Base-by-base conservation (phyloP, 1,284 basidiomycete species). In the Naganishia sp. region DNA sequence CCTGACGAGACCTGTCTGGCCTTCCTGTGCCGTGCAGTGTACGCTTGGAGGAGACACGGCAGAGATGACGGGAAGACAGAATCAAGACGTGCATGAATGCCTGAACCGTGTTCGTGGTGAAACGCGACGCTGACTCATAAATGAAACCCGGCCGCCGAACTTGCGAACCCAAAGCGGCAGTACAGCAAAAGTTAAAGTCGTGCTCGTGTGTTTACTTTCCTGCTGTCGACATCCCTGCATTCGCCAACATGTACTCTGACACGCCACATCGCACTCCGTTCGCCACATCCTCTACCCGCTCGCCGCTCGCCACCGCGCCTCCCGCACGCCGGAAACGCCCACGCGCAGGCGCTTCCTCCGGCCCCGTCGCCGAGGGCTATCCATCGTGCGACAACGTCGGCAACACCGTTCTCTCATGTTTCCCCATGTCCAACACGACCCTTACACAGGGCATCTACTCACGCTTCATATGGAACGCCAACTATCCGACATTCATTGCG, bases 1-100 rank as follows among this genome's bases (percentile, higher is more conserved):
- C 63, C 86, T 85, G 35, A 93, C 83, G 25, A 94, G 80, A 25
- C 88, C 86, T 17, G 87, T 82, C 77, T 94, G 92, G 72, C 87
- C 80, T 72, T 81, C 79, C 47, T 79, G 73, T 13, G 79, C 76
- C 39, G 80, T 79, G 70, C 78, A 76, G 63, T 81, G 79, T 50
- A 80, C 76, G 66, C 72, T 78, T 60, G 70, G 46, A 15, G 63
- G 62, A 13, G 66, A 67, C 66, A 67, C 62, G 51, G 21, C 50
- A n/a, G 63, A 41, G 15, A 18, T 21, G 39, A 31, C 17, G 32
- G 53, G 43, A 13, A 3, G 18, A 46, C 17, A 7, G 18, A 23
- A 2, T 2, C 9, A 46, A 9, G 18, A 10, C 5, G 5, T 6
- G 10, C 6, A 35, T 35, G 32, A 35, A 35, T 35, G 32, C n/a